phyloP scores from a whole-genome alignment of 2,329 filamentous ascomycete genomes.

The Aspergillus caelatus region DNA sequence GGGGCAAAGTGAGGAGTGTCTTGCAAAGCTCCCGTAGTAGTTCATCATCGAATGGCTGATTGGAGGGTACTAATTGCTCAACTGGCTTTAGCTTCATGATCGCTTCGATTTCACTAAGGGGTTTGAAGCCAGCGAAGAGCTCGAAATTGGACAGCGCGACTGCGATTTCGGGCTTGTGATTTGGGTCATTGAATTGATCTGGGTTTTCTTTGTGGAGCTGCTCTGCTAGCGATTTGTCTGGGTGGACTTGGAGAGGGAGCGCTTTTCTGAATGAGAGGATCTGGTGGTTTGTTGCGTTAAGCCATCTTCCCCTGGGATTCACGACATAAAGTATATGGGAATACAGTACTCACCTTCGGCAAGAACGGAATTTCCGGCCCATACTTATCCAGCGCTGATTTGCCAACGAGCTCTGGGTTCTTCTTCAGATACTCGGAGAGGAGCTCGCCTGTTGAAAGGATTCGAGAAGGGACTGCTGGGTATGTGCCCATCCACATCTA shows the following conservation, averaged over 20 bases:
- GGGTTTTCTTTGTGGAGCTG: conserved; percentile 68
- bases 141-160: conserved; percentile 72
- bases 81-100: conserved; percentile 61
- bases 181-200: conserved; percentile 68
- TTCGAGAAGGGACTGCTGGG: conserved; percentile 67
- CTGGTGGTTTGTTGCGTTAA: conserved; percentile 28
- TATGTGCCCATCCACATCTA: conserved; percentile 78
- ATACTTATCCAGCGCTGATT: conserved; percentile 62
- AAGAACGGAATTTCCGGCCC: conserved; percentile 70
- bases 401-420: conserved; percentile 65
- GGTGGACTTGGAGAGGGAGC: conserved; percentile 74
- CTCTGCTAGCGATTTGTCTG: conserved; percentile 67
- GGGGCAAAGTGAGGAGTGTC: conserved; percentile 55
- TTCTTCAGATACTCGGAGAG: conserved; percentile 68
- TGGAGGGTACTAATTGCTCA: conserved; percentile 55
- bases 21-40: conserved; percentile 60
- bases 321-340: background rate
- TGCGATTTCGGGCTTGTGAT: conserved; percentile 81
- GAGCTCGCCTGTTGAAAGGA: conserved; percentile 64
- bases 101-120: conserved; percentile 60
- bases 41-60: conserved; percentile 58
- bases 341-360: conserved; percentile 58
- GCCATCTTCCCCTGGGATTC: background rate
- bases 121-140: conserved; percentile 75
- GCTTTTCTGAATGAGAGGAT: conserved; percentile 76